A percentile compares a stretch with the other conserved stretches of the same genome.
Conservation (phyloP, 75 land plant genomes). For the Chamaecyparis obtusa region DNA sequence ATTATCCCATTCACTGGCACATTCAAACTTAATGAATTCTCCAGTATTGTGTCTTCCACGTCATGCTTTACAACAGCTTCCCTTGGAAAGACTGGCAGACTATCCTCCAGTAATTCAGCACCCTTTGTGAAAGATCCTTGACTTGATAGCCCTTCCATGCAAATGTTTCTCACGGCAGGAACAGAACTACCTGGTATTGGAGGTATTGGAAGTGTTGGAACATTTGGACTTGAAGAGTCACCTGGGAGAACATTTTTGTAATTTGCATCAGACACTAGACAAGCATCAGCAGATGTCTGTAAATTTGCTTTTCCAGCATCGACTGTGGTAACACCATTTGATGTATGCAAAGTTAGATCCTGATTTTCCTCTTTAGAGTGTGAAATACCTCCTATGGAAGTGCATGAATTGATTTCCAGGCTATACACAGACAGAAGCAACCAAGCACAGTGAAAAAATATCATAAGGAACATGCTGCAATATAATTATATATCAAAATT, state of each 20-base stretch:
- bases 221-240: slow-evolving; percentile 1
- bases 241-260: background rate
- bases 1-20: background rate
- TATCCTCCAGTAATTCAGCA: background rate
- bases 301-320: background rate
- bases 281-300: background rate
- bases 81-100: background rate
- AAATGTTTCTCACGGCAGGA: background rate
- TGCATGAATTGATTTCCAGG: slow-evolving; percentile 23
- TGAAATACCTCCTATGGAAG: slow-evolving; percentile 8
- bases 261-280: slow-evolving; percentile 1
- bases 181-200: background rate
- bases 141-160: background rate
- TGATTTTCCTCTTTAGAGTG: background rate
- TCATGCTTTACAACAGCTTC: background rate
- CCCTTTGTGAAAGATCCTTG: background rate
- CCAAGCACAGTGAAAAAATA: slow-evolving; percentile 5
- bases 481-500: background rate
- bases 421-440: slow-evolving; percentile 29
- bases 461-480: background rate
- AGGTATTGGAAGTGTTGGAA: background rate
- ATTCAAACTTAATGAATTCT: background rate
- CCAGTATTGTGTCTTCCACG: background rate
- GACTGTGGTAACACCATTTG: background rate
- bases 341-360: background rate